Evolutionary conservation across 2,329 filamentous ascomycete genomes (phyloP), one percentile per base, ranked within the genome.

Genomic region (Chaetothyriales sp.): DNA sequence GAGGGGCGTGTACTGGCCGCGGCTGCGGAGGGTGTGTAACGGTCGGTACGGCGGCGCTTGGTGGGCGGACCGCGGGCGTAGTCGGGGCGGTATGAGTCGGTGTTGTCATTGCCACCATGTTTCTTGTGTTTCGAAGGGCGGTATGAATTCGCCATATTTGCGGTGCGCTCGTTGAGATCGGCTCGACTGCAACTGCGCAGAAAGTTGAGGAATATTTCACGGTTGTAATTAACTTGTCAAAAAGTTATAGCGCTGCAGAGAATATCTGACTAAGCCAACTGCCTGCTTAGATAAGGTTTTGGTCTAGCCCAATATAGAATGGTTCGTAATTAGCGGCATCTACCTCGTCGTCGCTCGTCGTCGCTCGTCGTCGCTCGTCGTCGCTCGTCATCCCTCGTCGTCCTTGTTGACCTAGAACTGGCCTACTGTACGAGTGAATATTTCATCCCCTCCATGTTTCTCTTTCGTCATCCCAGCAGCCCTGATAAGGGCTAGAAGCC

Each of bases 21-120:
- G 3, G 42, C 42, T n/a, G 43, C 5, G 19, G 2, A 10, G 6
- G 43, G 43, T 10, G 18, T 45, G 43, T 45, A 26, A n/a, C 18
- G 18, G n/a, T 26, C 43, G 43, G 19, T 45, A 10, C 43, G 18
- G 15, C 32, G 43, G 43, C 19, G 22, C 22, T 45, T 45, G 43
- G 15, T n/a, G 43, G 18, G 8, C 10, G 36, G 39, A 22, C 46
- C 50, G 9, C 44, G 26, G 47, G 46, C 49, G 20, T 25, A 28
- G n/a, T 48, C 49, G 2, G 52, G 39, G 44, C 46, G 50, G 45
- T 46, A 51, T n/a, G 46, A 49, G 39, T 51, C 50, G 19, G 25
- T 28, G 48, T 9, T 20, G n/a, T 49, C 32, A n/a, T 22, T 3
- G 42, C 28, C 18, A 19, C 19, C 46, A 25, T 9, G 3, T 43